Base-by-base conservation (phyloP, 148 eudicot species). In the Nepenthes gracilis region DNA sequence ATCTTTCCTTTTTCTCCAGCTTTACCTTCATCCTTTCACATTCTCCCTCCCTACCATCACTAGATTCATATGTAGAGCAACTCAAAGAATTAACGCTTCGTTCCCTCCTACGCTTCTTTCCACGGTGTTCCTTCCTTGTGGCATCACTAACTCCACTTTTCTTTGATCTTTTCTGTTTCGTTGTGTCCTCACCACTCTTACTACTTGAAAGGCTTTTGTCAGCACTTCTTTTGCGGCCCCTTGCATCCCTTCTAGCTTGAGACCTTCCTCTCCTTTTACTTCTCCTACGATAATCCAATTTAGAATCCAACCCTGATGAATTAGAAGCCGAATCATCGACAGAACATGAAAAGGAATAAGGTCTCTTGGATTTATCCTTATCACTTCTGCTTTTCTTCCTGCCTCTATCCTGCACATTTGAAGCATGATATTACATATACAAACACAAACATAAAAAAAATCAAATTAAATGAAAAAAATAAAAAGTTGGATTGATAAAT, bases 331-430 rank as follows among this genome's bases (percentile, higher is more conserved):
- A 80, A 60, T 74, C 81, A 50, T 78, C 82, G 43, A 77, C 79
- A 38, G 83, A 79, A 59, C 32, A 34, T 9, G 81, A 73, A 38
- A 58, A 45, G 2, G 73, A 80, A 48, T 58, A 59, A 33, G 60
- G 69, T 70, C 80, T 90, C 90, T 79, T 84, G 47, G 78, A 72
- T 76, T 84, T 85, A 52, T 60, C 74, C 65, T 74, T 71, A 64
- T 55, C 68, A 52, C 75, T 67, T 59, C 56, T 80, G 71, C 65
- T 80, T 64, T 47, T 81, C 79, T 80, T 86, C 81, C 74, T 90
- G 70, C 74, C 68, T 62, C 43, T 72, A 56, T 67, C 75, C 96
- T 88, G 80, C 73, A 40, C n/a, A 54, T 40, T 40, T 40, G 6
- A 40, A 4, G 6, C 4, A 40, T 3, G 8, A 40, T 8, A 40